Base-by-base conservation (phyloP, 208 protist species). In the Leishmania aethiopica region DNA sequence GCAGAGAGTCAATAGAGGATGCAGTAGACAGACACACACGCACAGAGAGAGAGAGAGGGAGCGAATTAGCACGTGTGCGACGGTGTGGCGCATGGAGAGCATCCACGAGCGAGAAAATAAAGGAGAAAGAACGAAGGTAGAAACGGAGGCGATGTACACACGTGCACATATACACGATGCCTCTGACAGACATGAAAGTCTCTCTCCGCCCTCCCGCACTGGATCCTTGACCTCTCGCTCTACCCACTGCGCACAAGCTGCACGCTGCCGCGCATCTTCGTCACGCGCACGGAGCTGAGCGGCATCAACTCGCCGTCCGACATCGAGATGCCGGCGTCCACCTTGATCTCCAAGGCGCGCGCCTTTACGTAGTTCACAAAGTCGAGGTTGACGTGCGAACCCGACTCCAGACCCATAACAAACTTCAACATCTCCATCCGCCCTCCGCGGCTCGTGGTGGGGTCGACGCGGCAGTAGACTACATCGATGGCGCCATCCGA, bases 281-380 rank as follows among this genome's bases (percentile, higher is more conserved):
- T 95, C 69, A 97, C 53, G 47, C 89, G 90, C 42, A 94, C 92
- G 3, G 87, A 86, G 77, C 84, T 90, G 37, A 94, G 83, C 5
- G 94, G 92, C 92, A 97, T 92, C 78, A 96, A 77, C 78, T 97
- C 94, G 5, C 94, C 94, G 83, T 97, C 94, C 0, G 89, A 86
- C 94, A 97, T 97, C 73, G 87, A 84, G 47, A 94, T 88, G 45
- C 92, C 92, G 11, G 78, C 85, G 53, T 96, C 86, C 6, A 93
- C 89, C 80, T 92, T 94, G 28, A 97, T 84, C 85, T 97, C 93
- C 55, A 95, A 74, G 40, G 92, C 94, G 11, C 87, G 81, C 35
- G 91, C 94, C 83, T 96, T 97, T 19, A 97, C 81, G 81, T 97
- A 97, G 79, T 90, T 89, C 51, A 89, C 87, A 74, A 91, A 95